A percentile compares a stretch with the other conserved stretches of the same genome.
Conservation (phyloP, 805 yeast genomes). For the Tanozyma kutaoensis region DNA sequence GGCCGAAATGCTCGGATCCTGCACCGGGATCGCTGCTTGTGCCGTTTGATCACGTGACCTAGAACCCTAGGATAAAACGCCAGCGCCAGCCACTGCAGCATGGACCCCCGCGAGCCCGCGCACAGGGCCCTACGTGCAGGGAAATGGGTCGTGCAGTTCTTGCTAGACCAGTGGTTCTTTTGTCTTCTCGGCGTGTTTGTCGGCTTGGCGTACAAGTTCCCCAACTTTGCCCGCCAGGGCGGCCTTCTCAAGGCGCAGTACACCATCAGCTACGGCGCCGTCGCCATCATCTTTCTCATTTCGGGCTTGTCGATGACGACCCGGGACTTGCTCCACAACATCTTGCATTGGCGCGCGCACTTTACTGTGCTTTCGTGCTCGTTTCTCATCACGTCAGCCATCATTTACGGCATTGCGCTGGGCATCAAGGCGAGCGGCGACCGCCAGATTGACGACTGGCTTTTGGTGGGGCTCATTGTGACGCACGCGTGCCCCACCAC, state of each 20-base stretch:
- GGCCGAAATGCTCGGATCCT: no score
- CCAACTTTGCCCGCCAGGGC: constrained; percentile 73
- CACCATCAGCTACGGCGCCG: constrained; percentile 75
- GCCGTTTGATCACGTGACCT: no score
- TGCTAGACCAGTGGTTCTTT: constrained; percentile 87
- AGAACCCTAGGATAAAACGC: no score
- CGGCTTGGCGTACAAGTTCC: constrained; percentile 65
- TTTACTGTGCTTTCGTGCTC: constrained; percentile 51
- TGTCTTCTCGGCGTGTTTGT: constrained; percentile 58
- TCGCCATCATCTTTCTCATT: constrained; percentile 70
- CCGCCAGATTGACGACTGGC: constrained; percentile 55
- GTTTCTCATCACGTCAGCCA: constrained; percentile 57
- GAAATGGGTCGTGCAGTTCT: no score
- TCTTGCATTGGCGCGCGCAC: constrained; percentile 76
- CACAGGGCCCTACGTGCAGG: no score
- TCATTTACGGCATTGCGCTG: constrained; percentile 58
- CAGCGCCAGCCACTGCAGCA: no score
- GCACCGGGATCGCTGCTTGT: no score
- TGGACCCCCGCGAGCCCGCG: no score
- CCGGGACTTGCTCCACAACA: constrained; percentile 42
- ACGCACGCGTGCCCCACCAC: constrained; percentile 89
- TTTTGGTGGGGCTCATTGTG: constrained; percentile 68
- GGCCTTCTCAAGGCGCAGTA: constrained; percentile 68
- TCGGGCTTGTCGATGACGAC: constrained; percentile 74
- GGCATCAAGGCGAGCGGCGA: constrained; percentile 51